Conservation (phyloP, 177 flowering plant genomes). For the Vitis hybrid region DNA sequence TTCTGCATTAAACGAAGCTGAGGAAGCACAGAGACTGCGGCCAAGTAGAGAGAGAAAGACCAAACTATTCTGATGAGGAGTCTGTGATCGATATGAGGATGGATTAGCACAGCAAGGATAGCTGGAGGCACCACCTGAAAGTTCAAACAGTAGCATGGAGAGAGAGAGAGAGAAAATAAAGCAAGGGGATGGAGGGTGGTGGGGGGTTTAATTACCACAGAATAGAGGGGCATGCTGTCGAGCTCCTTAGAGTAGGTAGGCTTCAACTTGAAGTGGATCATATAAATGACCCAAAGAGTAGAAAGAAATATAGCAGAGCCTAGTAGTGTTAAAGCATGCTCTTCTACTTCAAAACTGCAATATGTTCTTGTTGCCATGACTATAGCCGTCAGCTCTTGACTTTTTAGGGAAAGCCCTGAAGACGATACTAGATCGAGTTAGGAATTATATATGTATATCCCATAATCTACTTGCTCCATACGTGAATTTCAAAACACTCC, state of each 20-base stretch:
- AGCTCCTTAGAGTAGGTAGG: background rate
- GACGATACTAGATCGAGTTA: background rate
- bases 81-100: background rate
- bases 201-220: background rate
- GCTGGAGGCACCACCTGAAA: background rate
- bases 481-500: no score
- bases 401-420: background rate
- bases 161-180: background rate
- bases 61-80: background rate
- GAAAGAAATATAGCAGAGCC: background rate
- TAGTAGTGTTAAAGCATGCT: background rate
- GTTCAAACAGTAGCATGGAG: background rate
- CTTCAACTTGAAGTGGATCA: background rate
- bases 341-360: background rate
- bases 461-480: no score
- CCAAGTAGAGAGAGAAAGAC: background rate
- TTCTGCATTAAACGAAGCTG: background rate
- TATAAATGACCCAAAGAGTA: background rate
- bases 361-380: background rate
- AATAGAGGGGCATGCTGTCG: background rate
- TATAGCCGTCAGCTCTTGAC: background rate
- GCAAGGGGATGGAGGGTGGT: no score
- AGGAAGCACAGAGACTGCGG: background rate
- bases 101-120: background rate
- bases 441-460: no score